A percentile compares a stretch with the other conserved stretches of the same genome.
These are phyloP conservation scores for Prunus mira DNA, from an alignment of 306 rosid species.

Conservation along the genomic window DNA sequence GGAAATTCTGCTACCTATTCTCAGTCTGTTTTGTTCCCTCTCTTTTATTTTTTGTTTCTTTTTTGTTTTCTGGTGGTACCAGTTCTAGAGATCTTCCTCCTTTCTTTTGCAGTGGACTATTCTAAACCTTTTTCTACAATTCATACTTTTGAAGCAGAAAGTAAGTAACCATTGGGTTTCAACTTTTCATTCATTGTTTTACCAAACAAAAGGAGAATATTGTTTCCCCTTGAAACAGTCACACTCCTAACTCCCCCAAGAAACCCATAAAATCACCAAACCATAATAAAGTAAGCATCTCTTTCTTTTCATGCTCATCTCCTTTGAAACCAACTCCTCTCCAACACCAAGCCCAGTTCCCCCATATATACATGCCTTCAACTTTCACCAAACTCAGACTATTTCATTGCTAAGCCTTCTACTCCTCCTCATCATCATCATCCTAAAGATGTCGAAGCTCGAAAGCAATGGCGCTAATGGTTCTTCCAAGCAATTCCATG, in stretches of 20 bases:
- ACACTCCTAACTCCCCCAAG: slow-evolving; percentile 43
- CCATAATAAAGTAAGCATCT: slow-evolving; percentile 31
- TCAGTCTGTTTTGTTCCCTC: too few relatives aligned
- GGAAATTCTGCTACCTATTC: not conserved
- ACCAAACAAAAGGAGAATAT: slow-evolving; percentile 35
- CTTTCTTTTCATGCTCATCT: slow-evolving; percentile 48
- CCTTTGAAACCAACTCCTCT: slow-evolving; percentile 57
- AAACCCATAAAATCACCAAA: slow-evolving; percentile 36
- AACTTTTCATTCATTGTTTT: slow-evolving; percentile 20
- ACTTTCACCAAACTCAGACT: slow-evolving; percentile 19
- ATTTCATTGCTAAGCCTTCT: not conserved
- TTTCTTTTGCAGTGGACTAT: too few relatives aligned
- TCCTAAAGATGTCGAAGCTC: slow-evolving; percentile 49
- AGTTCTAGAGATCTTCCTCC: too few relatives aligned
- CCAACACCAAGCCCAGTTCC: slow-evolving; percentile 36
- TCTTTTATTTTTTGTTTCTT: too few relatives aligned
- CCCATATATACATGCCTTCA: slow-evolving; percentile 36
- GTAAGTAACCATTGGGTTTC: not conserved
- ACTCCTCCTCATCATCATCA: not conserved
- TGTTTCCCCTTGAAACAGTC: slow-evolving; percentile 24
- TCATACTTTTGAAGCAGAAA: slow-evolving; percentile 3
- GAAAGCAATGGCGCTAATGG: slow-evolving; percentile 31
- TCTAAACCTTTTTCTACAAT: not conserved
- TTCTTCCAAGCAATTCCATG: slow-evolving; percentile 12
- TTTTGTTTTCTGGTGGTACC: not conserved